These are phyloP conservation scores for Platanus orientalis DNA, from an alignment of 164 flowering plant species.

Conservation along the genomic window DNA sequence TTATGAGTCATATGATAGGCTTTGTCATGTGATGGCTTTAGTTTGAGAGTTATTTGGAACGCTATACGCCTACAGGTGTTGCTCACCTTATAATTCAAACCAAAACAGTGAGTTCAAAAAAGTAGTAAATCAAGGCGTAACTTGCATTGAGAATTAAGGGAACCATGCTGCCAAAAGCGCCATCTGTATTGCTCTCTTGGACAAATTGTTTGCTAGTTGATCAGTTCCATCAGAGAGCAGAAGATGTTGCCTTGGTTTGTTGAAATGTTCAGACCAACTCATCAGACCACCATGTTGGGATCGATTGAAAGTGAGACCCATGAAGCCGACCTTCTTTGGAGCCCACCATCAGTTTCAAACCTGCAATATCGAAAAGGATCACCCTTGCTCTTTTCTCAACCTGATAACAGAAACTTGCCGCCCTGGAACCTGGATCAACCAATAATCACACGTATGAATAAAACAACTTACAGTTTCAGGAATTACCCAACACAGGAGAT, in stretches of 20 bases:
- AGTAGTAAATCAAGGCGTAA: too few species aligned
- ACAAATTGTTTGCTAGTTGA: constrained; percentile 36
- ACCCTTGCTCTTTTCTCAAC: constrained; percentile 82
- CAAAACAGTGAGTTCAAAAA: neutral
- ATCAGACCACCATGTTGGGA: constrained; percentile 58
- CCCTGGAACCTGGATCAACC: constrained; percentile 30
- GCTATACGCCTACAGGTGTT: constrained; percentile 28
- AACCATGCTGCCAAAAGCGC: constrained; percentile 79
- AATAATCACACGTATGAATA: too few species aligned
- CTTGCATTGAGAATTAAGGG: constrained; percentile 3
- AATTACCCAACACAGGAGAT: too few species aligned
- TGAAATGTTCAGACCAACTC: constrained; percentile 78
- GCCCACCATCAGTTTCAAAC: constrained; percentile 36
- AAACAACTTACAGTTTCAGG: too few species aligned
- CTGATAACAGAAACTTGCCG: constrained; percentile 52
- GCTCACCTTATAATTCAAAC: constrained; percentile 19
- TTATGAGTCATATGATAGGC: too few species aligned
- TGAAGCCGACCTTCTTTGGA: constrained; percentile 41
- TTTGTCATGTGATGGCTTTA: constrained; percentile 39
- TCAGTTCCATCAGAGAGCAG: constrained; percentile 19
- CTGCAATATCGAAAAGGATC: constrained; percentile 54
- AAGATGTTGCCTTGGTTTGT: constrained; percentile 25
- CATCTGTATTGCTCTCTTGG: constrained; percentile 61
- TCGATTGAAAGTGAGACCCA: constrained; percentile 41
- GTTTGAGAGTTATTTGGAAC: constrained; percentile 19